Percentiles rank a stretch among this genome's conserved stretches.
Evolutionary conservation across 495 filamentous ascomycete species (phyloP).

Genomic region (Pseudoneurospora amorphoporcata): DNA sequence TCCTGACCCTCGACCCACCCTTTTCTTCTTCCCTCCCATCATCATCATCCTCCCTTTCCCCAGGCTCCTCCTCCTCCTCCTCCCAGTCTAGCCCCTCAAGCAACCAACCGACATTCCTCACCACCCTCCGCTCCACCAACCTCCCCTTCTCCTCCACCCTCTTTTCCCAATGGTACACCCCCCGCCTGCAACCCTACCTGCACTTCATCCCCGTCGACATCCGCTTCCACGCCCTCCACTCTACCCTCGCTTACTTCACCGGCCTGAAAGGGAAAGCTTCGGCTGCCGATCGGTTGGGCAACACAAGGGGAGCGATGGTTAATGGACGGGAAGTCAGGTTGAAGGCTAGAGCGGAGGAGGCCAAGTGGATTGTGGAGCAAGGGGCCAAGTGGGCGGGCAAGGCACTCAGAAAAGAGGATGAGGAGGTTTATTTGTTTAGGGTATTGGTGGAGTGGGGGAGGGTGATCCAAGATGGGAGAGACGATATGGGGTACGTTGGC

Average conservation of each 20-base stretch:
- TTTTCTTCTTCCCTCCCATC: background rate
- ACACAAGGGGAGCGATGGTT: constrained; percentile 21
- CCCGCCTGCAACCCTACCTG: constrained; percentile 58
- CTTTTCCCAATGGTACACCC: constrained; percentile 68
- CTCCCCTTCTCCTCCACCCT: constrained; percentile 55
- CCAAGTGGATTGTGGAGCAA: constrained; percentile 52
- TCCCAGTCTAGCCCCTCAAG: too few species aligned
- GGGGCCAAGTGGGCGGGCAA: constrained; percentile 54
- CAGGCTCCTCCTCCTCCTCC: background rate
- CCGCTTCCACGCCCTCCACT: constrained; percentile 53
- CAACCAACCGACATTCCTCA: constrained; percentile 31
- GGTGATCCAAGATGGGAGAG: constrained; percentile 51
- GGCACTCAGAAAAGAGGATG: constrained; percentile 66
- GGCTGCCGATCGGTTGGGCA: background rate
- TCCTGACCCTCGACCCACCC: constrained; percentile 50
- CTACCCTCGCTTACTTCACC: constrained; percentile 54
- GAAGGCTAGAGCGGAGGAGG: constrained; percentile 26
- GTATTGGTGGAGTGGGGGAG: constrained; percentile 68
- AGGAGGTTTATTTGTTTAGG: constrained; percentile 74
- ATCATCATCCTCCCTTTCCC: too few species aligned
- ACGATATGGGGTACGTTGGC: constrained; percentile 42
- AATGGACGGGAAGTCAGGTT: constrained; percentile 37
- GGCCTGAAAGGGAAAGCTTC: constrained; percentile 18
- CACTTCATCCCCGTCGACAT: constrained; percentile 72
- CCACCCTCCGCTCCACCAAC: constrained; percentile 50